Conservation (phyloP, 2,329 filamentous ascomycete genomes). For the Pezicula rhizophila region DNA sequence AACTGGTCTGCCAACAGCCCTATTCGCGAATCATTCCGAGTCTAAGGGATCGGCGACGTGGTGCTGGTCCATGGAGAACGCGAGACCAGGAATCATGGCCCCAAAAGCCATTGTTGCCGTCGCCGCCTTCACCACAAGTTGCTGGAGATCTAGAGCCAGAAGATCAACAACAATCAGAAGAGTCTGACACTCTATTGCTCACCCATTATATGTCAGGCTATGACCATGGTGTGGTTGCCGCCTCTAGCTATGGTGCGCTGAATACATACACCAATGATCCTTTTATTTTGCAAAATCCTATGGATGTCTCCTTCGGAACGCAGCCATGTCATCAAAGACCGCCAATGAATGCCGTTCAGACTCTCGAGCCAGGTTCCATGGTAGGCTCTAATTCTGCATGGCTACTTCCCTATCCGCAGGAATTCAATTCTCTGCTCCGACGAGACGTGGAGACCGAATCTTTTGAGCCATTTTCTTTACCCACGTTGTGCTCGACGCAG, state of each 20-base stretch:
- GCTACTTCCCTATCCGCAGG: no score
- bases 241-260: no score
- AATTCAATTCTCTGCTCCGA: no score
- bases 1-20: conserved; percentile 5
- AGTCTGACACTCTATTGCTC: neutral
- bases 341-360: no score
- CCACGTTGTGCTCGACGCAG: neutral
- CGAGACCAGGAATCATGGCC: neutral
- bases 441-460: no score
- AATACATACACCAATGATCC: no score
- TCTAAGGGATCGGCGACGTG: neutral
- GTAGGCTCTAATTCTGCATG: no score
- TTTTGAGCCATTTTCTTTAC: neutral
- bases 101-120: neutral
- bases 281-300: no score
- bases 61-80: neutral
- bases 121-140: neutral
- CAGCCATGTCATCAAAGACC: no score
- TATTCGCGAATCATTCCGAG: conserved; percentile 1
- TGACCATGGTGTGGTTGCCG: no score
- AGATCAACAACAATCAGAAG: neutral
- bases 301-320: no score
- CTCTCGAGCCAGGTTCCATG: no score
- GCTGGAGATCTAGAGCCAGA: neutral
- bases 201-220: neutral